A percentile compares a stretch with the other conserved stretches of the same genome.
phyloP scores from a whole-genome alignment of 208 protist species.

The Crithidia expoeki region DNA sequence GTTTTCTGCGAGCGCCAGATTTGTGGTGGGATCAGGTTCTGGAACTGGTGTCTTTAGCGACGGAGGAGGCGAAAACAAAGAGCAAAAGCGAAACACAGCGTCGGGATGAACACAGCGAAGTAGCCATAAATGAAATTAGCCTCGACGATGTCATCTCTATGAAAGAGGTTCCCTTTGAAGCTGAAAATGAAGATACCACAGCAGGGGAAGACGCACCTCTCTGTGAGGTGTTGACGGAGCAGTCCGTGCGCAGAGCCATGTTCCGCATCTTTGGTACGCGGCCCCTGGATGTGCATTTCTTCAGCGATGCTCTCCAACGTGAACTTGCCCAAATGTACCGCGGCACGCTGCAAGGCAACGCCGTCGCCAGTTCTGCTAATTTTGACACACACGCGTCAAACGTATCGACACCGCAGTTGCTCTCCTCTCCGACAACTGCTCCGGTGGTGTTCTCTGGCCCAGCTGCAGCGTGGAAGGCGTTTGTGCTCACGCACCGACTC shows the following conservation, averaged over 20 bases:
- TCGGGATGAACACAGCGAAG: neutral
- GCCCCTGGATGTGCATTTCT: slow-evolving; percentile 22
- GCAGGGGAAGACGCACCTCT: neutral
- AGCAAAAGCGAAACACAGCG: neutral
- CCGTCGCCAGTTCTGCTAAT: neutral
- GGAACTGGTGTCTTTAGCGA: slow-evolving; percentile 39
- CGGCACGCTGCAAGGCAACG: neutral
- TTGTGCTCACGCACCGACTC: slow-evolving; percentile 37
- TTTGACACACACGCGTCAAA: neutral
- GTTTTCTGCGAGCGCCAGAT: slow-evolving; percentile 27
- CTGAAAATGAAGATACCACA: too few species aligned
- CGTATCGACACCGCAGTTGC: neutral
- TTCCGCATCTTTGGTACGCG: slow-evolving; percentile 26
- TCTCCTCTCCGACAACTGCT: neutral
- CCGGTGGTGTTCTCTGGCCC: slow-evolving; percentile 8
- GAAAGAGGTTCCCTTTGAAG: neutral
- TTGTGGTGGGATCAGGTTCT: slow-evolving; percentile 44
- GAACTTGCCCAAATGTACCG: slow-evolving; percentile 8
- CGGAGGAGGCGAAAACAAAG: neutral
- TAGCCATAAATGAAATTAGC: neutral
- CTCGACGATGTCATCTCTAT: neutral
- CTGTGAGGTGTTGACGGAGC: neutral
- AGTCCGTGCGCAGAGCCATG: slow-evolving; percentile 19
- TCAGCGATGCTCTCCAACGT: slow-evolving; percentile 22
- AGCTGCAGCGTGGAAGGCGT: slow-evolving; percentile 28